A percentile compares a stretch with the other conserved stretches of the same genome.
Evolutionary conservation across 768 basidiomycete genomes (phyloP).

Genomic region (Pholiota conissans): DNA sequence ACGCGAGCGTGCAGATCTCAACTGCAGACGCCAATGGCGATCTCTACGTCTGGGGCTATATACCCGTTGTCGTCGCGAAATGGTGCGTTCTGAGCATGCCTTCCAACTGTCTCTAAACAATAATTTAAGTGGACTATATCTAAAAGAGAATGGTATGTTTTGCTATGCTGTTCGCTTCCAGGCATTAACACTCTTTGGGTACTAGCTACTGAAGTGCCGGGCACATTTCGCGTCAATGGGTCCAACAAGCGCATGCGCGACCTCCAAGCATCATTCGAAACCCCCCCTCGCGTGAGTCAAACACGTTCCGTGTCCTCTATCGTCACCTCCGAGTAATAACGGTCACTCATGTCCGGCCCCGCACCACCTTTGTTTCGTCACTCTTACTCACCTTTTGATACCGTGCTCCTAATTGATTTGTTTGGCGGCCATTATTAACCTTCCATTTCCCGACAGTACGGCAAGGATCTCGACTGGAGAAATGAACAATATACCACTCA

Average conservation of each 20-base stretch:
- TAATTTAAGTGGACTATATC: conserved; percentile 91
- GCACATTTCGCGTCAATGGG: conserved; percentile 95
- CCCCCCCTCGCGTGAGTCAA: conserved; percentile 72
- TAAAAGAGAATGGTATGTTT: conserved; percentile 85
- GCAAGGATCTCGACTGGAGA: conserved; percentile 92
- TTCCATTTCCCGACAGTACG: conserved; percentile 61
- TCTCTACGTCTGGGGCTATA: conserved; percentile 89
- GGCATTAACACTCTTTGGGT: conserved; percentile 1
- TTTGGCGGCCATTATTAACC: background rate
- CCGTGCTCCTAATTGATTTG: too few species aligned
- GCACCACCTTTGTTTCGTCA: background rate
- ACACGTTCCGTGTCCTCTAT: background rate
- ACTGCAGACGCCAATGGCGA: conserved; percentile 83
- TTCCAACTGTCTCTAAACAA: too few species aligned
- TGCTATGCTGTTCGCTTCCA: background rate
- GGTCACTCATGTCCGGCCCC: conserved; percentile 4
- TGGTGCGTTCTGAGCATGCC: conserved; percentile 53
- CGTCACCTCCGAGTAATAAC: conserved; percentile 1
- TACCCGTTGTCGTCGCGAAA: conserved; percentile 97
- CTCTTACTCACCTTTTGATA: background rate
- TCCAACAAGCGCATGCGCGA: conserved; percentile 95
- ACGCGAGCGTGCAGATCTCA: conserved; percentile 92
- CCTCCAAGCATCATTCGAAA: conserved; percentile 87
- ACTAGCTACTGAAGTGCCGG: conserved; percentile 85
- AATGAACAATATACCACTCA: conserved; percentile 86